Base-by-base conservation (phyloP, 179 eudicot genomes). In the Monotropa hypopitys region DNA sequence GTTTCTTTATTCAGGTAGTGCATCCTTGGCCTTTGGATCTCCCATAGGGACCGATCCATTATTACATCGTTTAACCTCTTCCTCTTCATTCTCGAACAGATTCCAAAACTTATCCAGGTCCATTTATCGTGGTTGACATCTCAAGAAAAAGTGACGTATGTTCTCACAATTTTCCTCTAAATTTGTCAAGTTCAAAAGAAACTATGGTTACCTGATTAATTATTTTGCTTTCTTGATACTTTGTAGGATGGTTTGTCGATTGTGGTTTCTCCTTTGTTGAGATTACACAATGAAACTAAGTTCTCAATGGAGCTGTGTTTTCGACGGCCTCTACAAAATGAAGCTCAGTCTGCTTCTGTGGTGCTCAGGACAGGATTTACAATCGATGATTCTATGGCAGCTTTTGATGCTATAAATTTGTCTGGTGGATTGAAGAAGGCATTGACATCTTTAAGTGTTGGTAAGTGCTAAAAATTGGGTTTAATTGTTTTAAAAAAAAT, bases 401-500 rank as follows among this genome's bases (percentile, higher is more conserved):
- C 97, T 79, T 96, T 96, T 85, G 88, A 88, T 84, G 98, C 97
- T 49, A 80, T 83, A 43, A 87, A 81, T 78, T 84, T 86, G 78
- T 82, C 86, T 84, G 99, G 96, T 78, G 97, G 90, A 72, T 80
- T 83, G 46, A 94, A 88, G 86, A 94, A 90, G 84, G 97, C 94
- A 49, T 84, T 96, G 85, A 81, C 89, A 75, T 96, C 99, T 73
- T 68, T 94, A 62, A 86, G 91, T 81, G 85, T 94, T 74, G 99
- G 99, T 96, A 88, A 69, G 91, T 46, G 9, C 63, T 66, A 26
- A 21, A 7, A 53, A n/a, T 46, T 57, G n/a, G 7, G 21, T 47
- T n/a, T 33, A 20, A 28, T 51, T 7, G 35, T 20, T 76, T 45
- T 10, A 23, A n/a, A 18, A 47, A 11, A 54, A 8, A 16, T 57